Evolutionary conservation across 2,329 filamentous ascomycete genomes (phyloP), one percentile per base, ranked within the genome.

Genomic region (Ceratocystis cacaofunesta): DNA sequence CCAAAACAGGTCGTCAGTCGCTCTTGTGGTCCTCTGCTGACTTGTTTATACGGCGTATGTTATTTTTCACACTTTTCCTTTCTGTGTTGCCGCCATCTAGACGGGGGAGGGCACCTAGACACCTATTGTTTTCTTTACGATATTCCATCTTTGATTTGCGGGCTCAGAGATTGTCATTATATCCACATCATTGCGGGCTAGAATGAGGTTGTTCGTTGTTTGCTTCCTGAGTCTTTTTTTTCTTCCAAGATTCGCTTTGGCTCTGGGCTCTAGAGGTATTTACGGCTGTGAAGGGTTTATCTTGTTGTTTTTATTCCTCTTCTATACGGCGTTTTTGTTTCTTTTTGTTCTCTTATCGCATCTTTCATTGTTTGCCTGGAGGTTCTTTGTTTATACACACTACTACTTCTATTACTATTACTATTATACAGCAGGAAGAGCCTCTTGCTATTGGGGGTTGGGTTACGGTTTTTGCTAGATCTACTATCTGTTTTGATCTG

Each of bases 221-320:
- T n/a, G 55, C 12, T 25, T 58, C 17, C 32, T n/a, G 28, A n/a
- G 55, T 6, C 28, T 58, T 19, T 36, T 17, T 58, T 17, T 58
- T 36, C 4, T 25, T 22, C 48, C 22, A n/a, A 52, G 6, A 52
- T 52, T 25, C 4, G n/a, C 22, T 22, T 52, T 52, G n/a, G 6
- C 10, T 22, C n/a, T 52, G n/a, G 17, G n/a, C 22, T 52, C 46
- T 50, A n/a, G 17, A n/a, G 46, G 22, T 62, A 32, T 55, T 57
- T 58, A 17, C 28, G 12, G 36, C 43, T 62, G 6, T 62, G 7
- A 19, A 12, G 61, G n/a, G 43, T 28, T 61, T 66, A 61, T 50
- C 64, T 63, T 25, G 46, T 52, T 61, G 17, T 61, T 67, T 65
- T 63, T 44, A 61, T 65, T 52, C 41, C 60, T 62, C 41, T 64